phyloP scores from a whole-genome alignment of 208 protist genomes.

The Trypanosomatidae sp. region DNA sequence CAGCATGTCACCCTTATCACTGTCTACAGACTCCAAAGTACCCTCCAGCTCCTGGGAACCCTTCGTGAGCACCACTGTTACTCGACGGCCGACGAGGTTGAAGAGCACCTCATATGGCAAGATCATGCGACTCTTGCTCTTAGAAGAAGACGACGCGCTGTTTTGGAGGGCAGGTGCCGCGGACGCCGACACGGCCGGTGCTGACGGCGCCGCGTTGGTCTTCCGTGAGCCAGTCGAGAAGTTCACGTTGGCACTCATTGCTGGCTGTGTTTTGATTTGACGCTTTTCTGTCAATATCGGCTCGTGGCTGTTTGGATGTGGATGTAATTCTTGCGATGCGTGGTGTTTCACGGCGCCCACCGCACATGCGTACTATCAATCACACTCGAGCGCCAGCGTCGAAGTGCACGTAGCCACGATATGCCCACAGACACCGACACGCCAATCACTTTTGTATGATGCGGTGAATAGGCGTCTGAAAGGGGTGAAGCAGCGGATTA shows the following conservation, averaged over 20 bases:
- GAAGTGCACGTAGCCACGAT: background rate
- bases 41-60: conserved; percentile 67
- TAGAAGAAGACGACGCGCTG: conserved; percentile 1
- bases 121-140: conserved; percentile 38
- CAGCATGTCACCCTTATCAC: conserved; percentile 69
- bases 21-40: conserved; percentile 58
- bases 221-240: conserved; percentile 11
- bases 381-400: background rate
- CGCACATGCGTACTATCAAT: background rate
- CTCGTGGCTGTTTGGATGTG: background rate
- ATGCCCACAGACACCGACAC: background rate
- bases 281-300: background rate
- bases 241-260: conserved; percentile 38
- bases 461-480: background rate
- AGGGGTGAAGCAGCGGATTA: background rate
- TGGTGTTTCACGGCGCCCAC: background rate
- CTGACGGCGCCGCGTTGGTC: background rate
- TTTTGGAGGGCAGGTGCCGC: background rate
- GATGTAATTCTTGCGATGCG: background rate
- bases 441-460: background rate
- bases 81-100: conserved; percentile 64
- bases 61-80: conserved; percentile 70
- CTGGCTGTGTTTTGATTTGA: background rate
- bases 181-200: background rate
- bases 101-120: conserved; percentile 75